Evolutionary conservation across 2,329 filamentous ascomycete genomes (phyloP), one percentile per base, ranked within the genome.

Genomic region (Phyllosticta citribraziliensis): DNA sequence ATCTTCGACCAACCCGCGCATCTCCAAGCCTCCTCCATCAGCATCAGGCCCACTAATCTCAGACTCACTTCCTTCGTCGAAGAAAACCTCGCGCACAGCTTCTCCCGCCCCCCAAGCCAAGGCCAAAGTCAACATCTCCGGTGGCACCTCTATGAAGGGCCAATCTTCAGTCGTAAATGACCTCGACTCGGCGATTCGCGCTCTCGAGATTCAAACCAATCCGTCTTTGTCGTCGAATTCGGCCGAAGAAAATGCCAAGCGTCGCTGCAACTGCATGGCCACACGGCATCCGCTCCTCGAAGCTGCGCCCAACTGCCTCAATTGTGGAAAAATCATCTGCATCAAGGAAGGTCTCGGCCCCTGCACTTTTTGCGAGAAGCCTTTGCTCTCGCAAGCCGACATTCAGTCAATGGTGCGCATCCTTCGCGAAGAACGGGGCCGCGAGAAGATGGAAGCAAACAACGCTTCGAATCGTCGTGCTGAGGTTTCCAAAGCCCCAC

Each of bases 261-360:
- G 88, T 6, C 85, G 85, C 61, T 99, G 94, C 74, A 88, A 88
- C 67, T 99, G 94, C 73, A 91, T 95, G 69, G 94, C 89, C 0
- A 86, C 88, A 0, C 84, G 89, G 1, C 94, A 99, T 72, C 89
- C 93, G 0, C 82, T 97, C 2, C 87, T 97, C 53, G 84, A 84
- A n/a, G 91, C 93, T 0, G 91, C 92, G 0, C 94, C 94, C 0
- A 99, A 97, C 72, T 99, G 94, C 71, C 77, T 95, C 17, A 87
- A 83, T 53, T 99, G 94, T 68, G 94, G 94, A 63, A 97, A 97
- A 72, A 91, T 99, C 12, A 87, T 97, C 60, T 99, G 94, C 72
- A 85, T 96, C 24, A 92, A 94, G 69, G 92, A 99, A 74, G 94
- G 94, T 0, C 80, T 97, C 0, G 93, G 93, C 0, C 93, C 93